Evolutionary conservation across 2,329 filamentous ascomycete genomes (phyloP), one percentile per base, ranked within the genome.

Genomic region (Colletotrichum orchidophilum): DNA sequence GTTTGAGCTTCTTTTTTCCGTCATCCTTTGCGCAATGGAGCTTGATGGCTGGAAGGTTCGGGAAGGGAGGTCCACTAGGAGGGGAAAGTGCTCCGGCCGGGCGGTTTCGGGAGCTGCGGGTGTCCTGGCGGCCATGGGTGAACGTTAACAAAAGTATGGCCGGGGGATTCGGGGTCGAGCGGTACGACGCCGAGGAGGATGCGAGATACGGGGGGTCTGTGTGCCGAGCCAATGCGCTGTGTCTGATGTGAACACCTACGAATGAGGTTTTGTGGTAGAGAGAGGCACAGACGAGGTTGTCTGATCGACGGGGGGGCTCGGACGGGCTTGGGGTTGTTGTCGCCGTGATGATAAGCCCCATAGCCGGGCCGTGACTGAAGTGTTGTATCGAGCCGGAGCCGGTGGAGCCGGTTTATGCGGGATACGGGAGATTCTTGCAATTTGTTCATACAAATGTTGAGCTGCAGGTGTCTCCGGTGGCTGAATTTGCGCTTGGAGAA

Each of bases 1-100:
- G 68, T 58, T 71, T 62, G 63, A 71, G 63, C 58, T 18, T 15
- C 39, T 18, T 42, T 71, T 68, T 12, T 27, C 58, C 26, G 58
- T 52, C 42, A 8, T 27, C n/a, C 52, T 15, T 62, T n/a, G n/a
- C 29, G 29, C 46, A 5, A 31, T 21, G 31, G 57, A 29, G 11
- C 13, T 18, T 63, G 67, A 50, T 57, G 29, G 31, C 63, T 55
- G 55, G 29, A 27, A 70, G 63, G 13, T 39, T 53, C 63, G 53
- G 58, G 50, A 13, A 5, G 50, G 15, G 21, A 21, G 21, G 12
- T 27, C 58, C 49, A 54, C 61, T 67, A n/a, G 54, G 29, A 42
- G 65, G 59, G 52, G 24, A 29, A 57, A 18, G 31, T 35, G 29
- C 29, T 33, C 15, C 26, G 52, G 52, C 26, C 15, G 52, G 54